Percentiles rank a stretch among this genome's conserved stretches.
Evolutionary conservation across 176 grass and related monocot species (phyloP).

Genomic region (Tillandsia leiboldiana): DNA sequence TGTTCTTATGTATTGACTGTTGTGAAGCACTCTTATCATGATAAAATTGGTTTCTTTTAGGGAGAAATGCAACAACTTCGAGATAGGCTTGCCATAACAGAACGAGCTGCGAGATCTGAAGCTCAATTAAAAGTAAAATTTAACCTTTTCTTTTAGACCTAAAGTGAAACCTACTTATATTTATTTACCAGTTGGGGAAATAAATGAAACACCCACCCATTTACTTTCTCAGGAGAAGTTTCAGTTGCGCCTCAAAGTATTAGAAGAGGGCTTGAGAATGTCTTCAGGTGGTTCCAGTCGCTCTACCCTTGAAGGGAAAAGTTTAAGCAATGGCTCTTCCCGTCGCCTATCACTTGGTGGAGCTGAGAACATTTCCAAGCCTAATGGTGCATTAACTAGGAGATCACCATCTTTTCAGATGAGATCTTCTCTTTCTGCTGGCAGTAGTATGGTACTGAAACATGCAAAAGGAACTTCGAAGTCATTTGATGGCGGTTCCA

Average conservation of each 20-base stretch:
- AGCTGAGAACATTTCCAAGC: constrained; percentile 65
- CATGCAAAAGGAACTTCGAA: constrained; percentile 94
- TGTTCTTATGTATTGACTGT: no score
- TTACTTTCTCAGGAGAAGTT: constrained; percentile 69
- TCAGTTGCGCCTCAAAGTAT: constrained; percentile 81
- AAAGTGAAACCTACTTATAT: constrained; percentile 9
- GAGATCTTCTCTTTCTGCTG: constrained; percentile 80
- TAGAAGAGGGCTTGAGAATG: constrained; percentile 92
- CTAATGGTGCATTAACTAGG: constrained; percentile 71
- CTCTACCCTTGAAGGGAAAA: constrained; percentile 52
- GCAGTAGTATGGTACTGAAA: constrained; percentile 76
- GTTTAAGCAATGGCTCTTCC: constrained; percentile 72
- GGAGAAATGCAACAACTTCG: constrained; percentile 91
- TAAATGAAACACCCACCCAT: constrained; percentile 15
- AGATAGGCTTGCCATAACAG: constrained; percentile 83
- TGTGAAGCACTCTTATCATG: not conserved
- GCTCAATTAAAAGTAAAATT: constrained; percentile 69
- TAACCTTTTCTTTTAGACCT: constrained; percentile 13
- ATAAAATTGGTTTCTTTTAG: constrained; percentile 27
- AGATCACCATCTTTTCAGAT: constrained; percentile 90
- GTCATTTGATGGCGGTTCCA: constrained; percentile 97
- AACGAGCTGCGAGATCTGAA: constrained; percentile 87
- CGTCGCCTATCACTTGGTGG: constrained; percentile 82
- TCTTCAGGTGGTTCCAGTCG: constrained; percentile 56
- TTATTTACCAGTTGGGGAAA: constrained; percentile 15